phyloP scores from a whole-genome alignment of 2,329 filamentous ascomycete genomes.

The Bipolaris victoriae region DNA sequence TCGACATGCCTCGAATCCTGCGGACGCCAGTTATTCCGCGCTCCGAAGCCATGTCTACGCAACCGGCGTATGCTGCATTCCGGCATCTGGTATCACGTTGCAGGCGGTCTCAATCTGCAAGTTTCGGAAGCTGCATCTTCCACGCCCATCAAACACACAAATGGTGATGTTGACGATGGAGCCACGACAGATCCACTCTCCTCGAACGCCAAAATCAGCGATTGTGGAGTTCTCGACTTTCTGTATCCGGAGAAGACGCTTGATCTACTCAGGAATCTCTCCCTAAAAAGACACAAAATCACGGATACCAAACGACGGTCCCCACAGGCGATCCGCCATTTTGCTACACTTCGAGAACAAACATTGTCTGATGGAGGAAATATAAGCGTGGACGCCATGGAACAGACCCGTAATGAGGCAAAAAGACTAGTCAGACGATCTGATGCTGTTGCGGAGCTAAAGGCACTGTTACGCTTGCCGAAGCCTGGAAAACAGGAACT shows the following conservation, averaged over 20 bases:
- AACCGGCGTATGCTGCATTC: conserved; percentile 60
- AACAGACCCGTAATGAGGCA: conserved; percentile 29
- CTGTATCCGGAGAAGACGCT: conserved; percentile 56
- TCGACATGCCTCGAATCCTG: conserved; percentile 64
- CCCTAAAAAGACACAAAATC: conserved; percentile 29
- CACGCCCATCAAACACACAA: conserved; percentile 8
- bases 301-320: conserved; percentile 34
- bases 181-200: conserved; percentile 10
- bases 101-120: conserved; percentile 53
- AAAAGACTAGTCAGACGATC: conserved; percentile 21
- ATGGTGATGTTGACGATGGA: conserved; percentile 20
- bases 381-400: conserved; percentile 13
- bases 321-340: conserved; percentile 33
- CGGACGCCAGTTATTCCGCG: conserved; percentile 58
- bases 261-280: conserved; percentile 44
- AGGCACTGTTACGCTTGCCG: conserved; percentile 20
- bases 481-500: conserved; percentile 34
- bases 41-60: conserved; percentile 46
- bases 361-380: conserved; percentile 13
- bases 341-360: conserved; percentile 30
- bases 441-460: conserved; percentile 28
- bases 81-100: conserved; percentile 63
- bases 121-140: conserved; percentile 36
- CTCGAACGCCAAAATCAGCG: conserved; percentile 5
- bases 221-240: conserved; percentile 52